A percentile compares a stretch with the other conserved stretches of the same genome.
Evolutionary conservation across 805 yeast genomes (phyloP).

Genomic region (Wickerhamiella brachini): DNA sequence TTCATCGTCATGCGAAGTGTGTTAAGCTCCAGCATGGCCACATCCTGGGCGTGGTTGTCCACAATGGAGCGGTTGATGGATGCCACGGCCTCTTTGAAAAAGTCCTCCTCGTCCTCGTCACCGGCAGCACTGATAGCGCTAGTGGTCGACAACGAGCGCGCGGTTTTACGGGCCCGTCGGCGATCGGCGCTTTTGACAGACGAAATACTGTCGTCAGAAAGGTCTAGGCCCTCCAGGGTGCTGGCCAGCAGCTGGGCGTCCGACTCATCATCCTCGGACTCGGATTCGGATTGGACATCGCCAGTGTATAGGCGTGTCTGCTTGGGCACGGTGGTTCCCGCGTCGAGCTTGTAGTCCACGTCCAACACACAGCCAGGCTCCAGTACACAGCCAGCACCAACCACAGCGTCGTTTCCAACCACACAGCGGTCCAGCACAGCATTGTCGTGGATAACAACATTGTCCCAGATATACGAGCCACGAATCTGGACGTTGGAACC

Average conservation of each 20-base stretch:
- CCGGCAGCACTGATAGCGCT: slow-evolving; percentile 32
- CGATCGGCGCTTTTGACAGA: slow-evolving; percentile 10
- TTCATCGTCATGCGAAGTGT: slow-evolving; percentile 96
- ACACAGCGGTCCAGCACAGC: slow-evolving; percentile 47
- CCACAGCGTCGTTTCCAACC: slow-evolving; percentile 48
- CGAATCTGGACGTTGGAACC: slow-evolving; percentile 61
- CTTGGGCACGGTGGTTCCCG: slow-evolving; percentile 27
- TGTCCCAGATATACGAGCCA: slow-evolving; percentile 81
- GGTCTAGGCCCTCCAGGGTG: slow-evolving; percentile 19
- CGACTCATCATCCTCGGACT: slow-evolving; percentile 17
- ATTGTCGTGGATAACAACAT: slow-evolving; percentile 56
- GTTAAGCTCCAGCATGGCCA: slow-evolving; percentile 82
- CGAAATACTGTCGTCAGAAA: slow-evolving; percentile 23
- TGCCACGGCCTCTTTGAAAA: slow-evolving; percentile 80
- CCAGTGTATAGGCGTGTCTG: slow-evolving; percentile 8
- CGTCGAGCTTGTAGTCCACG: slow-evolving; percentile 53
- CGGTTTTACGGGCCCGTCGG: slow-evolving; percentile 7
- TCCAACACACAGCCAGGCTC: slow-evolving; percentile 71
- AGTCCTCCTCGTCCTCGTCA: slow-evolving; percentile 58
- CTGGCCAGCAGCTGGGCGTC: slow-evolving; percentile 9
- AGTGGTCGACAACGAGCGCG: slow-evolving; percentile 14
- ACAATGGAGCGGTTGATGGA: slow-evolving; percentile 86
- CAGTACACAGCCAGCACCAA: slow-evolving; percentile 40
- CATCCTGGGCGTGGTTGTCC: slow-evolving; percentile 83
- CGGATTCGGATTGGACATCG: slow-evolving; percentile 25